Conservation (phyloP, 1,139 yeast species). For the Scheffersomyces lignicola region DNA sequence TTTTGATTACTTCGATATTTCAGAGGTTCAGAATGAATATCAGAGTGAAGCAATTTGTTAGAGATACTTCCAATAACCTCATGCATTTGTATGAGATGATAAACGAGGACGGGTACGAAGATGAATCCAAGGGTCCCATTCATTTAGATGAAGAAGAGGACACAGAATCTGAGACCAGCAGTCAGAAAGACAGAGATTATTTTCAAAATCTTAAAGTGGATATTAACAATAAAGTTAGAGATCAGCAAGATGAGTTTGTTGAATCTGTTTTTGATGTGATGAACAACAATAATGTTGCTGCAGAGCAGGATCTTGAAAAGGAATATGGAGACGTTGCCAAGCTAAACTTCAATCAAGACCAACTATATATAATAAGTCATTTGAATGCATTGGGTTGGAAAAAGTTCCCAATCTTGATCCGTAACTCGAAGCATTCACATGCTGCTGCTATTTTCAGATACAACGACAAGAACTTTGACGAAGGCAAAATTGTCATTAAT, state of each 20-base stretch:
- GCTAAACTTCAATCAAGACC: conserved; percentile 41
- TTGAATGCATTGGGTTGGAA: conserved; percentile 65
- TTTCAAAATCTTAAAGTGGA: conserved; percentile 18
- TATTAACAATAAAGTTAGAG: conserved; percentile 35
- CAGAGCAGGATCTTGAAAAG: conserved; percentile 26
- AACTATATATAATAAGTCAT: conserved; percentile 52
- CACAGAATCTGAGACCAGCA: conserved; percentile 8
- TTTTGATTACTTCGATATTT: conserved; percentile 43
- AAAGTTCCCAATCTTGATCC: conserved; percentile 69
- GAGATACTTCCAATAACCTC: conserved; percentile 29
- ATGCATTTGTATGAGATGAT: conserved; percentile 27
- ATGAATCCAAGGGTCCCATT: conserved; percentile 10
- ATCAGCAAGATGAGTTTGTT: conserved; percentile 56
- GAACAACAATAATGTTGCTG: conserved; percentile 17
- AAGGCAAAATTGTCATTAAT: conserved; percentile 65
- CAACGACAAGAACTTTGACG: conserved; percentile 51
- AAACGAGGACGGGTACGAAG: conserved; percentile 7
- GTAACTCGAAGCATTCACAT: conserved; percentile 66
- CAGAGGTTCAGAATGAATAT: conserved; percentile 37
- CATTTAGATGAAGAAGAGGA: conserved; percentile 11
- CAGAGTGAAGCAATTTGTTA: conserved; percentile 32
- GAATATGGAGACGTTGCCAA: conserved; percentile 36
- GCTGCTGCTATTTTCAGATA: conserved; percentile 79
- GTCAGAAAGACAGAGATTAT: conserved; percentile 8
- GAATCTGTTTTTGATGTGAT: conserved; percentile 64